phyloP scores from a whole-genome alignment of 2,329 filamentous ascomycete genomes.

The Cercospora sp. region DNA sequence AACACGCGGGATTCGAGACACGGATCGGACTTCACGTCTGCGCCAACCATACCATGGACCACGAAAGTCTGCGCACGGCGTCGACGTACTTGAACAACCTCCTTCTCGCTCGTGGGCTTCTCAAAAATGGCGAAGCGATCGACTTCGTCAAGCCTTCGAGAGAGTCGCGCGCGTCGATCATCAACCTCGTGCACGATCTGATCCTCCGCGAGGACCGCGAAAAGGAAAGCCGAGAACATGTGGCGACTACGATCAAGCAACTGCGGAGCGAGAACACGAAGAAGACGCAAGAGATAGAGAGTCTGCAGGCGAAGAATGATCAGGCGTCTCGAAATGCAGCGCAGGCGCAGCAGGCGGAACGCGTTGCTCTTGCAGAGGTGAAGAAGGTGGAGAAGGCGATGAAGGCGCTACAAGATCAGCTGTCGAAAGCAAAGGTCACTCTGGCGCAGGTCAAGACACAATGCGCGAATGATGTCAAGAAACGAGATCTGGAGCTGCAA shows the following conservation, averaged over 20 bases:
- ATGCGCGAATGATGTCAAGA: constrained; percentile 87
- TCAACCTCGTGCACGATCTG: constrained; percentile 91
- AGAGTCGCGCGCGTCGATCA: constrained; percentile 78
- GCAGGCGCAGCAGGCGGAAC: constrained; percentile 73
- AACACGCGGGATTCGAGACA: not conserved
- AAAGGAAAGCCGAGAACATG: constrained; percentile 80
- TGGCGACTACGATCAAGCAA: constrained; percentile 74
- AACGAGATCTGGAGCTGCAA: constrained; percentile 85
- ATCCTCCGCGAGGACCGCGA: constrained; percentile 91
- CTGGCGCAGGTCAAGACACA: constrained; percentile 81
- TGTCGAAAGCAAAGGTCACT: constrained; percentile 72
- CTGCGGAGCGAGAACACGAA: constrained; percentile 74
- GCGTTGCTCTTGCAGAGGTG: constrained; percentile 78
- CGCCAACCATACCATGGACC: constrained; percentile 42
- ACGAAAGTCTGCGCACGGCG: constrained; percentile 59
- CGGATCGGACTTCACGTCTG: not conserved
- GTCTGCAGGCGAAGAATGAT: constrained; percentile 31
- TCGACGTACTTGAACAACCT: constrained; percentile 67
- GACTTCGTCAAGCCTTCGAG: constrained; percentile 72
- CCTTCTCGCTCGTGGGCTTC: constrained; percentile 61
- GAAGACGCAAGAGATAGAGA: constrained; percentile 49
- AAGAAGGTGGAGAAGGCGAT: constrained; percentile 75
- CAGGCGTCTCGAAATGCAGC: constrained; percentile 67
- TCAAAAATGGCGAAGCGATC: constrained; percentile 68
- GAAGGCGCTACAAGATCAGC: constrained; percentile 75